These are phyloP conservation scores for Iberis amara DNA, from an alignment of 441 rosid species.

Conservation along the genomic window DNA sequence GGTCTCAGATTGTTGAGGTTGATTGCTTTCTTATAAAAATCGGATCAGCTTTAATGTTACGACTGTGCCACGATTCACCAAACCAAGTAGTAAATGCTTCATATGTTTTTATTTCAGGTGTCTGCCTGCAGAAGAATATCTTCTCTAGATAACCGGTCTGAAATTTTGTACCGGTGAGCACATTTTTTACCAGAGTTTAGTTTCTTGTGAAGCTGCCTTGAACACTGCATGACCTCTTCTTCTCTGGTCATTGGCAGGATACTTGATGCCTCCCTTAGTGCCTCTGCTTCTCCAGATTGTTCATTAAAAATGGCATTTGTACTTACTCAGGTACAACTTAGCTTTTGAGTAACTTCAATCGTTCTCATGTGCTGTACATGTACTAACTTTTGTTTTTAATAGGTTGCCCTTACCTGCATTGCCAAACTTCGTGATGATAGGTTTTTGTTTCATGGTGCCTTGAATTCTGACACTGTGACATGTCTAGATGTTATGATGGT, in stretches of 20 bases:
- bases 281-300: slow-evolving; percentile 96
- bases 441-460: slow-evolving; percentile 57
- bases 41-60: slow-evolving; percentile 14
- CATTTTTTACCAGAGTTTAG: slow-evolving; percentile 16
- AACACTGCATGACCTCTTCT: slow-evolving; percentile 29
- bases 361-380: slow-evolving; percentile 4
- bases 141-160: slow-evolving; percentile 66
- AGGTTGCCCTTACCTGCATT: slow-evolving; percentile 98
- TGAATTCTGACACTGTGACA: slow-evolving; percentile 68
- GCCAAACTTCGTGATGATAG: slow-evolving; percentile 93
- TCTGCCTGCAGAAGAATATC: slow-evolving; percentile 80
- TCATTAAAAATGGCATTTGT: slow-evolving; percentile 87
- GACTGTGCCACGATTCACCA: slow-evolving; percentile 1
- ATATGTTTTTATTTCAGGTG: slow-evolving; percentile 40
- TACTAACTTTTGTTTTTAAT: slow-evolving; percentile 27
- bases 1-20: slow-evolving; percentile 97
- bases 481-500: slow-evolving; percentile 78
- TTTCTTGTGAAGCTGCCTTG: slow-evolving; percentile 17
- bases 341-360: slow-evolving; percentile 7
- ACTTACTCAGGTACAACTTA: slow-evolving; percentile 58
- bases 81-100: slow-evolving; percentile 15
- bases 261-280: slow-evolving; percentile 85
- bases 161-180: slow-evolving; percentile 74
- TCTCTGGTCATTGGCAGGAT: slow-evolving; percentile 49
- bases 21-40: slow-evolving; percentile 20